Conservation (phyloP, 192 early-diverging fungal species). For the Coemansia sp. region DNA sequence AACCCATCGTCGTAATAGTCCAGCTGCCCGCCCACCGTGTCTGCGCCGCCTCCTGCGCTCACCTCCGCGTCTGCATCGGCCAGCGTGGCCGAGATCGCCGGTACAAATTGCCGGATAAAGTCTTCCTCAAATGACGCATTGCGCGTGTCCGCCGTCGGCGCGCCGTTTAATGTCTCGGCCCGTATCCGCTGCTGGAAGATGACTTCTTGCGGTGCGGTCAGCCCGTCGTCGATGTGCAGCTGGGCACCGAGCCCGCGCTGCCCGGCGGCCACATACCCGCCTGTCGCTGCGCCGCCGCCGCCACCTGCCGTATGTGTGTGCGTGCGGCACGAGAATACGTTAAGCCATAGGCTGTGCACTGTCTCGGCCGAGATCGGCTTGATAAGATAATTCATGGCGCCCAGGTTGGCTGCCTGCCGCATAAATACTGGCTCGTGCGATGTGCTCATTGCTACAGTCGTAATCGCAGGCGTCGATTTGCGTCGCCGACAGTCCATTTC, state of each 20-base stretch:
- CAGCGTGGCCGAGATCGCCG: constrained; percentile 33
- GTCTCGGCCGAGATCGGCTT: constrained; percentile 51
- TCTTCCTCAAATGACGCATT: constrained; percentile 46
- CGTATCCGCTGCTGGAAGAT: constrained; percentile 48
- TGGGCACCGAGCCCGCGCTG: constrained; percentile 6
- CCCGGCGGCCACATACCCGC: background rate
- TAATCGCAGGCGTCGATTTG: constrained; percentile 25
- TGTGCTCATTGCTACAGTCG: constrained; percentile 46
- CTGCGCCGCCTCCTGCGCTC: background rate
- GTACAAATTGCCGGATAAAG: constrained; percentile 51
- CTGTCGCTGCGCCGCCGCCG: background rate
- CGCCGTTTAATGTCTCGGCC: constrained; percentile 26
- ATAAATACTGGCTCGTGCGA: constrained; percentile 44
- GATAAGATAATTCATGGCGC: constrained; percentile 49
- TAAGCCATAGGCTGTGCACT: constrained; percentile 48
- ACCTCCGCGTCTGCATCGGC: background rate
- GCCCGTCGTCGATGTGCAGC: too few species aligned
- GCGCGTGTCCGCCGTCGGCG: constrained; percentile 35
- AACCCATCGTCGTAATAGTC: constrained; percentile 26
- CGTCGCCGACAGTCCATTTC: constrained; percentile 10
- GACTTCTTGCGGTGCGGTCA: constrained; percentile 20
- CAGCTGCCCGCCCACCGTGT: constrained; percentile 7
- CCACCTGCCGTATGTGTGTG: constrained; percentile 14
- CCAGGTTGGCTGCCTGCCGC: constrained; percentile 41
- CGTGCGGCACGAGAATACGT: constrained; percentile 45